Conservation (phyloP, 1,284 basidiomycete species). For the Paramarasmius palmivorus region DNA sequence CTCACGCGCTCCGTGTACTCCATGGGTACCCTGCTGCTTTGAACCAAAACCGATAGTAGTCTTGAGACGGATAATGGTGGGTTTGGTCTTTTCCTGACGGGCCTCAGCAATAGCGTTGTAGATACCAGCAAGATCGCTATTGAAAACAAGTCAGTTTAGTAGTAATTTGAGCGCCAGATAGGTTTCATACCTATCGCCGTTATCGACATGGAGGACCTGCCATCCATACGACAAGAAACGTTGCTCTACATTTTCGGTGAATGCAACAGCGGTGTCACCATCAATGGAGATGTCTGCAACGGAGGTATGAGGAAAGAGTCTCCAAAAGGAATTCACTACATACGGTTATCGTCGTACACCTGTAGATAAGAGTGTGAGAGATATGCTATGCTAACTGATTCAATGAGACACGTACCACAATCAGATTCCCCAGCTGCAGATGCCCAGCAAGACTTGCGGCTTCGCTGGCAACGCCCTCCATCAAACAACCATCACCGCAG, state of each 20-base stretch:
- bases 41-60: slow-evolving; percentile 96
- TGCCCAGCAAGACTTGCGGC: slow-evolving; percentile 92
- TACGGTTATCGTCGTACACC: slow-evolving; percentile 91
- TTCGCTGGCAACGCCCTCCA: slow-evolving; percentile 93
- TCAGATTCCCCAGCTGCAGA: slow-evolving; percentile 89
- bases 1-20: slow-evolving; percentile 89
- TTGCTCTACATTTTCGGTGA: slow-evolving; percentile 91
- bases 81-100: slow-evolving; percentile 77
- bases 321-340: slow-evolving; percentile 23
- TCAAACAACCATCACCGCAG: slow-evolving; percentile 92
- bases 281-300: slow-evolving; percentile 90
- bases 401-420: slow-evolving; percentile 60
- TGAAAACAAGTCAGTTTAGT: neutral
- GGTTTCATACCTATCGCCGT: slow-evolving; percentile 73
- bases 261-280: slow-evolving; percentile 88
- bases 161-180: neutral
- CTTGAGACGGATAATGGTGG: slow-evolving; percentile 82
- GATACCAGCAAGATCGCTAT: slow-evolving; percentile 78
- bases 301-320: neutral
- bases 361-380: slow-evolving; percentile 25
- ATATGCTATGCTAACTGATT: slow-evolving; percentile 10
- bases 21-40: slow-evolving; percentile 88
- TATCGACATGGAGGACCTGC: slow-evolving; percentile 85
- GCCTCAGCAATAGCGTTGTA: slow-evolving; percentile 81
- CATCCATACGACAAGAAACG: slow-evolving; percentile 92